Percentiles rank a stretch among this genome's conserved stretches.
Evolutionary conservation across 2,329 filamentous ascomycete genomes (phyloP).

Genomic region (Catunica adiposa): DNA sequence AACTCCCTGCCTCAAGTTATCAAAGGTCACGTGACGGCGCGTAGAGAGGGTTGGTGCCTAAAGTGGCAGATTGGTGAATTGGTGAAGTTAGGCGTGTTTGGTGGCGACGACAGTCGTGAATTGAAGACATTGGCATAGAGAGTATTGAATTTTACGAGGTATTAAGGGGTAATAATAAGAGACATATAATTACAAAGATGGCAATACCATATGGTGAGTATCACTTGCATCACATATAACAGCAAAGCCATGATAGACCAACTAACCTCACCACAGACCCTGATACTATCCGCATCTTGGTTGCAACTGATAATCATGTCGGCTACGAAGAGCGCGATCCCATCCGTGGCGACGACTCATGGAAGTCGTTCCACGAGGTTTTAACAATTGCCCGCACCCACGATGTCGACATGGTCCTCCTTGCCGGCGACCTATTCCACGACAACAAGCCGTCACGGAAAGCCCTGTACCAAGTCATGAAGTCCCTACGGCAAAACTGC

Average conservation of each 20-base stretch:
- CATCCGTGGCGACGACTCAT: slow-evolving; percentile 91
- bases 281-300: slow-evolving; percentile 85
- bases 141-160: neutral
- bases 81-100: neutral
- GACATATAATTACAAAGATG: neutral
- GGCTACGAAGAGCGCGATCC: slow-evolving; percentile 88
- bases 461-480: slow-evolving; percentile 94
- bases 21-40: slow-evolving; percentile 1
- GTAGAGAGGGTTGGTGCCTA: neutral
- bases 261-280: slow-evolving; percentile 24
- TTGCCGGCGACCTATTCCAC: slow-evolving; percentile 91
- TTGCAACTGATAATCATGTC: slow-evolving; percentile 95
- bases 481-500: slow-evolving; percentile 81
- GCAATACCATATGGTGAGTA: neutral
- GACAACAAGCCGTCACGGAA: slow-evolving; percentile 96
- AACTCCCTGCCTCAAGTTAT: neutral
- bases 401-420: slow-evolving; percentile 93
- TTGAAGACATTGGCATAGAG: neutral
- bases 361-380: slow-evolving; percentile 89
- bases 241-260: neutral
- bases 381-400: slow-evolving; percentile 72
- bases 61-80: neutral
- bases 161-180: neutral
- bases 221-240: neutral
- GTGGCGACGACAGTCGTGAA: neutral